phyloP scores from a whole-genome alignment of 495 filamentous ascomycete genomes.

The Lichenothelia convexa region DNA sequence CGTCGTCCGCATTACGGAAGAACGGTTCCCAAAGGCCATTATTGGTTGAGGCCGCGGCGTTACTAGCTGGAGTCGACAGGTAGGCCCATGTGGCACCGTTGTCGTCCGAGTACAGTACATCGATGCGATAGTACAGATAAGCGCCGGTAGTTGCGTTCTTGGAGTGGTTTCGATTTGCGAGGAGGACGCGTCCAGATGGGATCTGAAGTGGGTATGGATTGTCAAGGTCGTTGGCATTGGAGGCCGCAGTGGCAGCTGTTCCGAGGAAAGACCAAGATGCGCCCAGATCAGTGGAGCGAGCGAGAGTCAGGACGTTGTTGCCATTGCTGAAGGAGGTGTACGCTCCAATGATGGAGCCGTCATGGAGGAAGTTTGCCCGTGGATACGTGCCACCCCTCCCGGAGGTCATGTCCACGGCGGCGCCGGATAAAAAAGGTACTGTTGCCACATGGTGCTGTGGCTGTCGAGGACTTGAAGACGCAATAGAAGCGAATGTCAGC shows the following conservation, averaged over 20 bases:
- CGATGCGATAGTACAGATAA: conserved; percentile 41
- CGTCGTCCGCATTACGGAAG: conserved; percentile 28
- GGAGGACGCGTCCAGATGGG: conserved; percentile 29
- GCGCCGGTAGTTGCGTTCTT: conserved; percentile 16
- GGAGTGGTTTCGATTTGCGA: conserved; percentile 44
- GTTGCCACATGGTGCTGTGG: too few species aligned
- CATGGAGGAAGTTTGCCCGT: conserved; percentile 24
- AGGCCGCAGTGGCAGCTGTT: conserved; percentile 12
- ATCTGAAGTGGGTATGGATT: conserved; percentile 39
- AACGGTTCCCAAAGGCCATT: conserved; percentile 45
- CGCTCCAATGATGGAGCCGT: conserved; percentile 25
- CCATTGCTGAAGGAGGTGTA: conserved; percentile 22
- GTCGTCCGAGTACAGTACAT: conserved; percentile 36
- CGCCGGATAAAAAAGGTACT: not conserved
- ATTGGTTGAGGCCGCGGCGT: conserved; percentile 16
- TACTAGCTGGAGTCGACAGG: conserved; percentile 32
- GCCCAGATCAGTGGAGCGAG: conserved; percentile 26
- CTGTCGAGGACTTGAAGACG: not conserved
- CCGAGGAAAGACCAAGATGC: conserved; percentile 24
- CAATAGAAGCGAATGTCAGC: not conserved
- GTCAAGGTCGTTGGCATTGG: conserved; percentile 33
- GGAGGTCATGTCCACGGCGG: not conserved
- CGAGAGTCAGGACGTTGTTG: conserved; percentile 20
- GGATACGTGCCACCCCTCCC: conserved; percentile 28
- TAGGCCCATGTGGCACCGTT: conserved; percentile 34